Conservation (phyloP, 305 asterid species). For the Fraxinus angustifolia region DNA sequence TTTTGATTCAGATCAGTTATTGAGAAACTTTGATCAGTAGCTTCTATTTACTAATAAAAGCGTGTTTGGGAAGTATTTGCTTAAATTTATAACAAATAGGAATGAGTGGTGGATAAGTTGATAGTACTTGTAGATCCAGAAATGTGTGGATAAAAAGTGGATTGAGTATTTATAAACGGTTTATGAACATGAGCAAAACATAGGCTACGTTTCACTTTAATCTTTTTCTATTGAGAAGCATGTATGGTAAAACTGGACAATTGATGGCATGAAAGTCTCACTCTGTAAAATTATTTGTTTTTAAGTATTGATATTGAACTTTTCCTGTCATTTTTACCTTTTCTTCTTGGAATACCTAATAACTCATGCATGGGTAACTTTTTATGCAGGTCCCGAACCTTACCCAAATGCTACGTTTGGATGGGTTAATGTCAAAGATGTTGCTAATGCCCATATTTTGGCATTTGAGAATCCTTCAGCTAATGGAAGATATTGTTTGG, state of each 20-base stretch:
- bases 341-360: not conserved
- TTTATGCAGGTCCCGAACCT: conserved; percentile 42
- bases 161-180: not conserved
- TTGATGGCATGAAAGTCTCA: not conserved
- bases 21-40: not conserved
- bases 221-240: not conserved
- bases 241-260: not conserved
- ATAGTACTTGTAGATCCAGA: not conserved
- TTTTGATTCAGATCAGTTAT: not conserved
- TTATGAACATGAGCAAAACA: not conserved
- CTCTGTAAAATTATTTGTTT: not conserved
- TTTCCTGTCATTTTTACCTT: not conserved
- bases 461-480: conserved; percentile 46
- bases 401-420: conserved; percentile 45
- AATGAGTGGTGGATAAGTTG: not conserved
- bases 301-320: not conserved
- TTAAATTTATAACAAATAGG: not conserved
- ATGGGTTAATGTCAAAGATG: conserved; percentile 62
- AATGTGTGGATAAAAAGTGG: not conserved
- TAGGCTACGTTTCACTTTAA: not conserved
- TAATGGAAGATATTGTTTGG: conserved; percentile 47
- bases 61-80: not conserved
- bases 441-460: conserved; percentile 46
- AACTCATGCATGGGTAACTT: not conserved
- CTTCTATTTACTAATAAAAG: not conserved